Evolutionary conservation across 306 rosid genomes (phyloP).

Genomic region (barrel medic (Medicago truncatula)): MtrunA17r5.0-ANR NC_053047.1:32810001-32810500

Average conservation of each 20-base stretch:
- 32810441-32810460: too few species aligned
- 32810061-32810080: constrained; percentile 7
- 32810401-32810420: too few species aligned
- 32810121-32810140: not conserved
- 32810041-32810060: constrained; percentile 62
- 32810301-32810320: not conserved
- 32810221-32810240: not conserved
- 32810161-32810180: not conserved
- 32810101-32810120: not conserved
- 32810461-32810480: too few species aligned
- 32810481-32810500: too few species aligned
- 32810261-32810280: not conserved
- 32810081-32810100: not conserved
- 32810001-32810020: constrained; percentile 98
- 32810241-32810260: too few species aligned
- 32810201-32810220: not conserved
- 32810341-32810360: not conserved
- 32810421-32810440: too few species aligned
- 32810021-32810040: constrained; percentile 90
- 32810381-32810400: too few species aligned
- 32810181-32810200: too few species aligned
- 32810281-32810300: not conserved
- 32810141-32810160: not conserved
- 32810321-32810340: not conserved
- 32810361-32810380: too few species aligned